Base-by-base conservation (phyloP, 257 asterid species). In the Solanum peruvianum region DNA sequence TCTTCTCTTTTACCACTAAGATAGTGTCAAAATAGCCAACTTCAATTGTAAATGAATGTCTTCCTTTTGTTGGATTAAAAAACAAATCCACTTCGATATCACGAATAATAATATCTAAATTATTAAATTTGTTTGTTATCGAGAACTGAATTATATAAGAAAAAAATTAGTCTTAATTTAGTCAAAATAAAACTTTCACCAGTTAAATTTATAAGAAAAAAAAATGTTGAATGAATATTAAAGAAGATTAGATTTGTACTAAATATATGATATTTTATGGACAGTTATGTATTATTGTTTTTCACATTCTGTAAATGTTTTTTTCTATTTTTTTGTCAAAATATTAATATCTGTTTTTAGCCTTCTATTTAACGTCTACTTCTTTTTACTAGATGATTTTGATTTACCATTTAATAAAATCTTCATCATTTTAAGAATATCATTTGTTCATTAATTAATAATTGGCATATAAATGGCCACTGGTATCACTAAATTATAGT, bases 1-100 rank as follows among this genome's bases (percentile, higher is more conserved):
- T 88, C 83, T 92, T 94, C 72, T 93, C 92, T 89, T 95, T 95
- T 92, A 95, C 93, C 85, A 94, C 98, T 6, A 85, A 47, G 23
- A 93, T 89, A 0, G 97, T 90, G 70, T 93, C 98, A 66, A 94
- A 94, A 91, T 90, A 93, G 56, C 96, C 95, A 3, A 93, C 91
- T 87, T 95, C 98, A 16, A 94, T 83, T 88, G 39, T 33, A 94
- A 93, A 95, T 11, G 88, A 72, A 44, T 33, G 35, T 33, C 39
- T 84, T 82, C 92, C 94, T 11, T 84, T 87, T 25, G 88, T 87
- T 27, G 94, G 93, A 39, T 89, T 88, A 87, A 95, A 93, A 85
- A 76, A 29, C 72, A 95, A 16, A 75, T 95, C 97, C 98, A 95
- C 11, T 9, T 56, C 25, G 5, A 20, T 60, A 60, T 23, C 69